phyloP scores from a whole-genome alignment of 2,329 filamentous ascomycete genomes.

The Xylariaceae sp. region DNA sequence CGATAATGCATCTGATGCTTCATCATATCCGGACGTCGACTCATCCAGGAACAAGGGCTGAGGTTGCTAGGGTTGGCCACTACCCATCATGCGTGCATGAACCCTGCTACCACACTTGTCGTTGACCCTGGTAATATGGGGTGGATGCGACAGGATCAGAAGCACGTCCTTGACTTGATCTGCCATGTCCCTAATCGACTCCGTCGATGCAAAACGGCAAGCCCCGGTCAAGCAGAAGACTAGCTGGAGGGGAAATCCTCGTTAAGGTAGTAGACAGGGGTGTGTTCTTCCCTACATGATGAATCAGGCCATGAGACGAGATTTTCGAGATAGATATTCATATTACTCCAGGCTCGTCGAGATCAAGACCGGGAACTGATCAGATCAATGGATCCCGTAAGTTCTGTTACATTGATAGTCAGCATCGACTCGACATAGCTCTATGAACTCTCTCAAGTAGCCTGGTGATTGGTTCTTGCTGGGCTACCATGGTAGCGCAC shows the following conservation, averaged over 20 bases:
- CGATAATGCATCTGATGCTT: constrained; percentile 47
- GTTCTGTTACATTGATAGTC: background rate
- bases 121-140: constrained; percentile 41
- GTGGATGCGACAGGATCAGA: constrained; percentile 45
- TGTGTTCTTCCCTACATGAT: constrained; percentile 14
- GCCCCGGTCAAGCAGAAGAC: constrained; percentile 29
- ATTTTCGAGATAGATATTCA: constrained; percentile 10
- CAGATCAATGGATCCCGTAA: background rate
- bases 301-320: constrained; percentile 25
- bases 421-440: constrained; percentile 2
- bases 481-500: background rate
- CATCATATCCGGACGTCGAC: constrained; percentile 44
- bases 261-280: constrained; percentile 7
- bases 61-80: constrained; percentile 40
- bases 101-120: constrained; percentile 50
- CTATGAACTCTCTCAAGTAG: background rate
- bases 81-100: constrained; percentile 45
- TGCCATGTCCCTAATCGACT: constrained; percentile 39
- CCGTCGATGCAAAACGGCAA: constrained; percentile 39
- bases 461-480: background rate
- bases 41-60: constrained; percentile 46
- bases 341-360: constrained; percentile 8
- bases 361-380: background rate
- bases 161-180: constrained; percentile 46
- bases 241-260: constrained; percentile 20